Percentiles rank a stretch among this genome's conserved stretches.
These are phyloP conservation scores for Neurospora sp. DNA, from an alignment of 495 filamentous ascomycete genomes.

Conservation along the genomic window DNA sequence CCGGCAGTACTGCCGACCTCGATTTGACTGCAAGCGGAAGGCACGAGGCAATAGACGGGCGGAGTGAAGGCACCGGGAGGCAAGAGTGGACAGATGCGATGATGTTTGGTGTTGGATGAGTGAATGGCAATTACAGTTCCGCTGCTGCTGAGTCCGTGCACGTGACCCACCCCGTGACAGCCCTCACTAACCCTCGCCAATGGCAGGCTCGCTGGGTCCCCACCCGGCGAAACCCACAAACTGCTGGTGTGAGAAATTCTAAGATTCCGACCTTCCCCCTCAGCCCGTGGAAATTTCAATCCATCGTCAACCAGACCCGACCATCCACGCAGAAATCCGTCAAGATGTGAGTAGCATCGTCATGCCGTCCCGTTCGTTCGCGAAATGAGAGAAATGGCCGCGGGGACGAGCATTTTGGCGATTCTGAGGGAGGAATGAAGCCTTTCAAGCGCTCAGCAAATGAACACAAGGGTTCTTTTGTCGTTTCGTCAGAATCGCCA, in stretches of 20 bases:
- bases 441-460: slow-evolving; percentile 2
- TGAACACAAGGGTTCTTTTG: background rate
- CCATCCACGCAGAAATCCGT: slow-evolving; percentile 36
- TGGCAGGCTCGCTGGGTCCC: slow-evolving; percentile 11
- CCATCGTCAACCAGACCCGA: slow-evolving; percentile 34
- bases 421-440: background rate
- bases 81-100: background rate
- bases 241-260: slow-evolving; percentile 28
- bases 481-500: background rate
- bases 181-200: slow-evolving; percentile 24
- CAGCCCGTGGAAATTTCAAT: slow-evolving; percentile 24
- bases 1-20: background rate
- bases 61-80: background rate
- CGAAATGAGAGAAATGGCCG: background rate
- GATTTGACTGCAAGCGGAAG: background rate
- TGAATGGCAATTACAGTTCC: background rate
- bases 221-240: slow-evolving; percentile 28
- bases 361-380: background rate
- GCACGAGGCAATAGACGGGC: background rate
- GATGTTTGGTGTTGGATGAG: background rate
- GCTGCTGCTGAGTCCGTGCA: slow-evolving; percentile 1
- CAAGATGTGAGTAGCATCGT: slow-evolving; percentile 44
- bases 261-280: slow-evolving; percentile 25
- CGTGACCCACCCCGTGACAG: slow-evolving; percentile 16
- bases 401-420: background rate